These are phyloP conservation scores for Aspergillus fumigatiaffinis DNA, from an alignment of 2,329 filamentous ascomycete species.

Conservation along the genomic window DNA sequence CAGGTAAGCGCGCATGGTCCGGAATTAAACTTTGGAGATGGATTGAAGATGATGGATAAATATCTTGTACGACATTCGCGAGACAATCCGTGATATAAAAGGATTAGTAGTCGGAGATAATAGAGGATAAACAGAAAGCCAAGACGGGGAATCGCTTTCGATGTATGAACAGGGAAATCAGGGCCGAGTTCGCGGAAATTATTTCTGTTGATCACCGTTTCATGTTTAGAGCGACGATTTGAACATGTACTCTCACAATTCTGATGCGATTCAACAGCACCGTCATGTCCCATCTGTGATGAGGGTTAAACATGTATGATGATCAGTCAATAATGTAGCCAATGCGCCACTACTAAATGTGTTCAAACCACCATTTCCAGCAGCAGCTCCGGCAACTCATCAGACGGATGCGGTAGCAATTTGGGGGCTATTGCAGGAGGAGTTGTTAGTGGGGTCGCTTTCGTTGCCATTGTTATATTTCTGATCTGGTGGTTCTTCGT, in stretches of 20 bases:
- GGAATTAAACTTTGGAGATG: too few species aligned
- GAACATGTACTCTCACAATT: slow-evolving; percentile 19
- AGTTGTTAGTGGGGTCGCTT: slow-evolving; percentile 75
- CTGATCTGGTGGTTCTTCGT: slow-evolving; percentile 85
- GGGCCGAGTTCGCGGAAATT: too few species aligned
- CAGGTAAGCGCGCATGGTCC: too few species aligned
- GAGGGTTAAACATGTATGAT: slow-evolving; percentile 56
- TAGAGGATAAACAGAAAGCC: too few species aligned
- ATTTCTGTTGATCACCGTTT: too few species aligned
- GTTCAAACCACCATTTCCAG: slow-evolving; percentile 40
- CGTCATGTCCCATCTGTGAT: slow-evolving; percentile 58
- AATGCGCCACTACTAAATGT: slow-evolving; percentile 58
- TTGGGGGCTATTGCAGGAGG: slow-evolving; percentile 87
- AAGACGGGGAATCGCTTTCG: too few species aligned
- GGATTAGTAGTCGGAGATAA: too few species aligned
- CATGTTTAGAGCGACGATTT: background rate
- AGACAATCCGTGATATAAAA: too few species aligned
- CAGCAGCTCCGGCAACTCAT: slow-evolving; percentile 11
- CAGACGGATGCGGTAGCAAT: slow-evolving; percentile 53
- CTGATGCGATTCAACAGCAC: slow-evolving; percentile 48
- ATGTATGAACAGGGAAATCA: too few species aligned
- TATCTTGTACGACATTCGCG: too few species aligned
- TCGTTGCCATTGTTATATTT: slow-evolving; percentile 70
- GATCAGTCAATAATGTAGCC: slow-evolving; percentile 55
- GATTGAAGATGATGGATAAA: too few species aligned